These are phyloP conservation scores for Umbilicaria muhlenbergii DNA, from an alignment of 495 filamentous ascomycete genomes.

Conservation along the genomic window DNA sequence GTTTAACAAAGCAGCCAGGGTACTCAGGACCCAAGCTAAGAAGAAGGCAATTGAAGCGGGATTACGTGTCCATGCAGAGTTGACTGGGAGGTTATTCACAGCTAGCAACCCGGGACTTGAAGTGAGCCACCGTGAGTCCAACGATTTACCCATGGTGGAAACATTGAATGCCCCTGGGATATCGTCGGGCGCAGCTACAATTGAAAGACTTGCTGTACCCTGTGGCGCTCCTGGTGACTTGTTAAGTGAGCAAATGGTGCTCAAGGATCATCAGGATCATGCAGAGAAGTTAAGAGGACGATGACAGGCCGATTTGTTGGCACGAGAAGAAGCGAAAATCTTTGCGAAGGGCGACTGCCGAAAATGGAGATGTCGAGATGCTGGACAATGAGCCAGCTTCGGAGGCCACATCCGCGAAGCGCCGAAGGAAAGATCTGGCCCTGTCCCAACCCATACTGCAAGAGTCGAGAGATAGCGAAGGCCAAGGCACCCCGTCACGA, in stretches of 20 bases:
- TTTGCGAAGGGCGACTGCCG: no score
- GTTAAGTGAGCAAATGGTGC: not conserved
- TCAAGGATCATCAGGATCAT: not conserved
- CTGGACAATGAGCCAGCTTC: no score
- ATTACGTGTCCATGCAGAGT: conserved; percentile 14
- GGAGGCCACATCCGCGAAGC: no score
- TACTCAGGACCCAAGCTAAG: conserved; percentile 15
- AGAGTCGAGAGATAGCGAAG: not conserved
- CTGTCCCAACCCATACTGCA: no score
- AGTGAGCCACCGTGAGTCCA: no score
- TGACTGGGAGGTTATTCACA: conserved; percentile 7
- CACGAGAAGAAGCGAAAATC: no score
- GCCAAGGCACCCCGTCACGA: conserved; percentile 6
- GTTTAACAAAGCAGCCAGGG: conserved; percentile 10
- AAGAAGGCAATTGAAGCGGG: conserved; percentile 13
- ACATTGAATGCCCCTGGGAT: no score
- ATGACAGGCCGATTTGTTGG: not conserved
- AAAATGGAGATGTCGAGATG: no score
- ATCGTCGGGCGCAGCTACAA: no score
- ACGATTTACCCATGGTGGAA: no score
- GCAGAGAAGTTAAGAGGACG: not conserved
- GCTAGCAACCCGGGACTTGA: not conserved
- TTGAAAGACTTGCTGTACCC: not conserved
- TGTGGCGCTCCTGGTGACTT: not conserved
- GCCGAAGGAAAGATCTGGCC: no score